Evolutionary conservation across 2,329 filamentous ascomycete genomes (phyloP).

Genomic region (Cladophialophora psammophila): DNA sequence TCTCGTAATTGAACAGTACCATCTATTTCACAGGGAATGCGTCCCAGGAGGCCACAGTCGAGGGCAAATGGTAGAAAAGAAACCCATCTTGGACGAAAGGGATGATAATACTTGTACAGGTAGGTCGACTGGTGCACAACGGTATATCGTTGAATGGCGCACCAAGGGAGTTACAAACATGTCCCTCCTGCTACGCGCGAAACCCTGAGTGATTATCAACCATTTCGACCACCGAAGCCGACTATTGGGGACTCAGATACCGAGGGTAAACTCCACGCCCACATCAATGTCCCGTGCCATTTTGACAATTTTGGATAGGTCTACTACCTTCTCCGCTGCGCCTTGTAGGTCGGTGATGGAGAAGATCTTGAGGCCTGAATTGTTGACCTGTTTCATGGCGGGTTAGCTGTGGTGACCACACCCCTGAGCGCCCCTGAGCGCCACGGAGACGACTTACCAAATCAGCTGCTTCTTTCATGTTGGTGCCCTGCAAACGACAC

Average conservation of each 20-base stretch:
- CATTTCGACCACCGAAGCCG: constrained; percentile 29
- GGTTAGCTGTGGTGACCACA: constrained; percentile 5
- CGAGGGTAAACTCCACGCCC: constrained; percentile 91
- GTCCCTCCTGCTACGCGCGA: constrained; percentile 4
- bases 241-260: constrained; percentile 67
- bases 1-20: not conserved
- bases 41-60: not conserved
- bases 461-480: constrained; percentile 93
- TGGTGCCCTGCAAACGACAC: constrained; percentile 95
- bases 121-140: constrained; percentile 3
- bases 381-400: constrained; percentile 71
- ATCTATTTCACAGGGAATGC: not conserved
- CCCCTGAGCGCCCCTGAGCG: too few species aligned
- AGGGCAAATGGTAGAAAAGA: not conserved
- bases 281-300: constrained; percentile 97
- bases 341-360: constrained; percentile 97
- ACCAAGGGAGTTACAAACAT: constrained; percentile 3
- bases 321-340: constrained; percentile 96
- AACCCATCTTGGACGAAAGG: not conserved
- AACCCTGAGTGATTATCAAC: constrained; percentile 34
- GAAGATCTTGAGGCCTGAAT: constrained; percentile 99
- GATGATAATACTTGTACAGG: constrained; percentile 7
- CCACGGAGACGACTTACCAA: constrained; percentile 59
- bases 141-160: constrained; percentile 13
- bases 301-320: constrained; percentile 99